phyloP scores from a whole-genome alignment of 2,329 filamentous ascomycete species.

The Chrysoporthe austroafricana region DNA sequence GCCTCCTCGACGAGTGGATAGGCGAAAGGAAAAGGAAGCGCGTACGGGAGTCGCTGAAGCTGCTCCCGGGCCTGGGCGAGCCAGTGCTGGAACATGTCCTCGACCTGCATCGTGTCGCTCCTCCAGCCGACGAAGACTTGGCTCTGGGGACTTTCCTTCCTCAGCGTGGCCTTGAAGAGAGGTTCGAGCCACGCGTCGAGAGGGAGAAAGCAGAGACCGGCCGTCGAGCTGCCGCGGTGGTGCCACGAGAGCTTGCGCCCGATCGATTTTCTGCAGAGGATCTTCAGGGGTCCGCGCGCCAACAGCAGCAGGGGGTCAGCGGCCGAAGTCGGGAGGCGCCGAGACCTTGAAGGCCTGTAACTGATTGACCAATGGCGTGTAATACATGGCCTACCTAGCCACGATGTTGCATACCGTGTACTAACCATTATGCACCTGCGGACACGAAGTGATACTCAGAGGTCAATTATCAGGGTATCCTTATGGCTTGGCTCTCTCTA shows the following conservation, averaged over 20 bases:
- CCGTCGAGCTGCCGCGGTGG: slow-evolving; percentile 11
- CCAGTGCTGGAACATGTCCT: slow-evolving; percentile 21
- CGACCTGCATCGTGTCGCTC: slow-evolving; percentile 19
- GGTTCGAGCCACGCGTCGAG: not conserved
- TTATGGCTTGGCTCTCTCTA: no score
- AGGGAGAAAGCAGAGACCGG: not conserved
- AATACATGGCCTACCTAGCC: not conserved
- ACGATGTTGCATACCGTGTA: no score
- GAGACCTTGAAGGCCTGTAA: not conserved
- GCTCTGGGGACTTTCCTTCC: not conserved
- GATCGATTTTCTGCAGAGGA: slow-evolving; percentile 19
- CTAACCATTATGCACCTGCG: no score
- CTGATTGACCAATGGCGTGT: slow-evolving; percentile 18
- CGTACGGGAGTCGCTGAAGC: slow-evolving; percentile 25
- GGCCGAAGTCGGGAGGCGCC: slow-evolving; percentile 4
- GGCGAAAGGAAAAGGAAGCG: slow-evolving; percentile 1
- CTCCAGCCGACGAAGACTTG: slow-evolving; percentile 3
- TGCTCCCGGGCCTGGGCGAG: slow-evolving; percentile 23
- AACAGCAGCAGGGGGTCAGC: not conserved
- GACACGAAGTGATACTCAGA: no score
- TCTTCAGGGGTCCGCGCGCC: slow-evolving; percentile 21
- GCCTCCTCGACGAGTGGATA: not conserved
- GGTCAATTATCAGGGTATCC: no score
- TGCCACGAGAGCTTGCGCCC: slow-evolving; percentile 23
- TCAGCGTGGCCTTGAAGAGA: not conserved